Evolutionary conservation across 306 rosid species (phyloP), one percentile per base, ranked within the genome.

Genomic region (Myrica gale): DNA sequence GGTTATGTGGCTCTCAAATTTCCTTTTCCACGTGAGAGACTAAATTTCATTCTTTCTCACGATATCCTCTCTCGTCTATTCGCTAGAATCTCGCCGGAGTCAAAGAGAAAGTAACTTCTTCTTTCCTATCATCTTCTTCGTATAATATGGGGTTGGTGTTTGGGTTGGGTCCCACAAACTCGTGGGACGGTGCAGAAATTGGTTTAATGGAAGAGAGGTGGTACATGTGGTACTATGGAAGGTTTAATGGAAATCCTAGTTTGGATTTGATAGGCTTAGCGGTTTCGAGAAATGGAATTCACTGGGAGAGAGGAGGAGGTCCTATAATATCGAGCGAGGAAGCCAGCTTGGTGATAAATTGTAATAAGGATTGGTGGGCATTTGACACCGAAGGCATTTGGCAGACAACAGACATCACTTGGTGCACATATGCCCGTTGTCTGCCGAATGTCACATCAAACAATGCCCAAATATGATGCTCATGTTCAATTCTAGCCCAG

Each of bases 401-500:
- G 81, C 94, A n/a, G n/a, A n/a, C n/a, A n/a, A n/a, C n/a, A n/a
- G n/a, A n/a, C n/a, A n/a, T n/a, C n/a, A n/a, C n/a, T n/a, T n/a
- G n/a, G n/a, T n/a, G n/a, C n/a, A n/a, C n/a, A n/a, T n/a, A n/a
- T n/a, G n/a, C 95, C 93, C 92, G 90, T 66, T 92, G 92, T 66
- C 75, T 81, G 13, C 79, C 89, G 54, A 69, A 13, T 3, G 96
- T 93, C 23, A 92, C 92, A 82, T 87, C 94, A 76, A 92, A 75
- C 52, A 92, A 71, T 68, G 96, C 94, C 43, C 96, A 96, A 81
- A 89, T 90, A 43, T 89, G 94, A 81, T 92, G 96, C 71, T 89
- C 92, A 12, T 92, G 92, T 83, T 90, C 97, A 80, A 92, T 87
- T 82, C 96, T 90, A 76, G 96, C 96, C 97, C 93, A 92, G 67